These are phyloP conservation scores for Nymphaea colorata DNA, from an alignment of 164 flowering plant genomes.

Conservation along the genomic window DNA sequence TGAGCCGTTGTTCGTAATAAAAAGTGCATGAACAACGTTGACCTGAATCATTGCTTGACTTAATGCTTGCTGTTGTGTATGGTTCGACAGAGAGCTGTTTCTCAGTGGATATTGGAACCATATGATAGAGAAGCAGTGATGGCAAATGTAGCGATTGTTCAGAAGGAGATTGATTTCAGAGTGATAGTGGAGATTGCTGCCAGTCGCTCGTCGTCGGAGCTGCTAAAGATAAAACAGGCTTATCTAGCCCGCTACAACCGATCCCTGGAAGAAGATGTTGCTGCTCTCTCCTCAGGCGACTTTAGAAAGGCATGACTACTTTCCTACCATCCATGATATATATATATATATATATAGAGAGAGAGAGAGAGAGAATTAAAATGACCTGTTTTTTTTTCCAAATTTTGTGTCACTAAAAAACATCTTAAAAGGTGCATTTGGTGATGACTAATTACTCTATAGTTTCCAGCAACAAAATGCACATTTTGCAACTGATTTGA, in stretches of 20 bases:
- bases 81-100: conserved; percentile 47
- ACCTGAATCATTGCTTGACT: background rate
- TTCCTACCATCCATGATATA: background rate
- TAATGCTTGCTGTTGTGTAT: background rate
- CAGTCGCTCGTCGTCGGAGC: conserved; percentile 66
- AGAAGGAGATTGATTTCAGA: conserved; percentile 21
- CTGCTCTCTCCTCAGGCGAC: conserved; percentile 21
- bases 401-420: no score
- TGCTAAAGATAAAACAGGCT: conserved; percentile 66
- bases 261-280: conserved; percentile 86
- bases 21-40: background rate
- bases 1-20: background rate
- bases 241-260: conserved; percentile 71
- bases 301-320: conserved; percentile 34
- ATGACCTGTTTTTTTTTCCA: no score
- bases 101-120: conserved; percentile 73
- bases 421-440: no score
- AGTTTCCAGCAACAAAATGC: no score
- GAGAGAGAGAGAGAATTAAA: no score
- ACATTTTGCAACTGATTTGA: no score
- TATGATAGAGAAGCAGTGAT: conserved; percentile 87
- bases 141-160: conserved; percentile 36
- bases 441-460: no score
- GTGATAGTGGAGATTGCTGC: conserved; percentile 63
- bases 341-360: background rate